phyloP scores from a whole-genome alignment of 1,139 yeast genomes.

The Suhomyces maxii region DNA sequence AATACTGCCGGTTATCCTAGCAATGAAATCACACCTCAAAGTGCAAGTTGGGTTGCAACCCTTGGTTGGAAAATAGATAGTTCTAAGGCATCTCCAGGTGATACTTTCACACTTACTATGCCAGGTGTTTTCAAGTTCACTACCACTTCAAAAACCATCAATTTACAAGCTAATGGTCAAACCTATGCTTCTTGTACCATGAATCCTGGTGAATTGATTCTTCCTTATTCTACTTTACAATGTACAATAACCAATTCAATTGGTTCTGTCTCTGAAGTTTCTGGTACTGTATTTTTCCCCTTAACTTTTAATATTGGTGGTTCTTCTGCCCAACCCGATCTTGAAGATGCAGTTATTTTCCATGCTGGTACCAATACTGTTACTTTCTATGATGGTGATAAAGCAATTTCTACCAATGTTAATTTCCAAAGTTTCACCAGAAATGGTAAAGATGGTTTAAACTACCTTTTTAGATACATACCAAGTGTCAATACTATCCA shows the following conservation, averaged over 20 bases:
- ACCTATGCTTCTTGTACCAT: constrained; percentile 30
- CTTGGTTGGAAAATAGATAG: constrained; percentile 28
- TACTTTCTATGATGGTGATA: constrained; percentile 29
- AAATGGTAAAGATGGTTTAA: not conserved
- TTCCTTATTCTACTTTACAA: constrained; percentile 22
- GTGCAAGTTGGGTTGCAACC: constrained; percentile 11
- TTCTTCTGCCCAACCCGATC: constrained; percentile 21
- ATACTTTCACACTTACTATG: constrained; percentile 31
- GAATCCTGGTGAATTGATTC: constrained; percentile 23
- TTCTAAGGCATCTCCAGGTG: constrained; percentile 25
- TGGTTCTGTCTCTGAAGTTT: constrained; percentile 13
- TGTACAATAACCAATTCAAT: constrained; percentile 25
- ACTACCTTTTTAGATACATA: constrained; percentile 4
- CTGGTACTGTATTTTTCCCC: constrained; percentile 28
- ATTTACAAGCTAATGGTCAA: constrained; percentile 18
- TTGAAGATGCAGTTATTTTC: constrained; percentile 21
- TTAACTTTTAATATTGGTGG: constrained; percentile 29
- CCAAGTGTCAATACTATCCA: constrained; percentile 19
- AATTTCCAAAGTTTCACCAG: constrained; percentile 15
- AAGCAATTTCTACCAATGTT: constrained; percentile 18
- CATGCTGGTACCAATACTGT: constrained; percentile 27
- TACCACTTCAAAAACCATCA: constrained; percentile 15
- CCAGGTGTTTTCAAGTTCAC: constrained; percentile 36
- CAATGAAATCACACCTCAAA: too few species aligned
- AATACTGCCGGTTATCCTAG: not conserved